Conservation (phyloP, 495 filamentous ascomycete species). For the Aspergillus kassunensis region DNA sequence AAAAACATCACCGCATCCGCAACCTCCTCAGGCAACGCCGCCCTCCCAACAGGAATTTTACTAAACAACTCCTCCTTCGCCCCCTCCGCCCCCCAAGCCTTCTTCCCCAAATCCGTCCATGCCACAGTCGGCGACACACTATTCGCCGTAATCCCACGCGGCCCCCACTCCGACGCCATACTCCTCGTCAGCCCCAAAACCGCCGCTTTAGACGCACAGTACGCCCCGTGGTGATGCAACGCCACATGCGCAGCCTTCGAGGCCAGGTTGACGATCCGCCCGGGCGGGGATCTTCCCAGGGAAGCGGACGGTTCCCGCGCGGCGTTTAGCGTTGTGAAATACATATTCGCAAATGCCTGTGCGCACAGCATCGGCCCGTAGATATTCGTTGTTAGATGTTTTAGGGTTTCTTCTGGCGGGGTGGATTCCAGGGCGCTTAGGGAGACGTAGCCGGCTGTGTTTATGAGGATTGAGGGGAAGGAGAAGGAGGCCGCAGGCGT, state of each 20-base stretch:
- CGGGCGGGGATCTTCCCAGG: slow-evolving; percentile 29
- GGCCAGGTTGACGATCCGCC: slow-evolving; percentile 35
- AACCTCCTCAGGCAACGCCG: slow-evolving; percentile 41
- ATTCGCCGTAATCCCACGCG: slow-evolving; percentile 34
- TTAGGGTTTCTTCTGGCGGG: slow-evolving; percentile 36
- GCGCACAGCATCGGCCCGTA: slow-evolving; percentile 41
- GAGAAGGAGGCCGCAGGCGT: too few relatives aligned
- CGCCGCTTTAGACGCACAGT: slow-evolving; percentile 47
- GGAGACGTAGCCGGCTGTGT: slow-evolving; percentile 43
- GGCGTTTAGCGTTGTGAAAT: slow-evolving; percentile 22
- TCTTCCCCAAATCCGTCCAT: slow-evolving; percentile 38
- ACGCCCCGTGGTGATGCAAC: slow-evolving; percentile 40
- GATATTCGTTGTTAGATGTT: slow-evolving; percentile 37
- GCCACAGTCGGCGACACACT: slow-evolving; percentile 39
- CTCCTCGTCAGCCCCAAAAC: slow-evolving; percentile 43
- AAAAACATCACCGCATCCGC: slow-evolving; percentile 37
- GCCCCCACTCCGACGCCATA: slow-evolving; percentile 46
- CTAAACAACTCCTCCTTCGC: slow-evolving; percentile 33
- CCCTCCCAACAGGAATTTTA: slow-evolving; percentile 36
- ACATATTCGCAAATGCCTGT: slow-evolving; percentile 37
- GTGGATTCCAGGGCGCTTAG: slow-evolving; percentile 37
- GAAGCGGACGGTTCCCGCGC: slow-evolving; percentile 17
- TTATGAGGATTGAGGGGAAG: slow-evolving; percentile 38
- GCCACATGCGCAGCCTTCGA: slow-evolving; percentile 39
- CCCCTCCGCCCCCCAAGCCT: slow-evolving; percentile 34